Evolutionary conservation across 1,139 yeast genomes (phyloP).

Genomic region (Candida sp.): DNA sequence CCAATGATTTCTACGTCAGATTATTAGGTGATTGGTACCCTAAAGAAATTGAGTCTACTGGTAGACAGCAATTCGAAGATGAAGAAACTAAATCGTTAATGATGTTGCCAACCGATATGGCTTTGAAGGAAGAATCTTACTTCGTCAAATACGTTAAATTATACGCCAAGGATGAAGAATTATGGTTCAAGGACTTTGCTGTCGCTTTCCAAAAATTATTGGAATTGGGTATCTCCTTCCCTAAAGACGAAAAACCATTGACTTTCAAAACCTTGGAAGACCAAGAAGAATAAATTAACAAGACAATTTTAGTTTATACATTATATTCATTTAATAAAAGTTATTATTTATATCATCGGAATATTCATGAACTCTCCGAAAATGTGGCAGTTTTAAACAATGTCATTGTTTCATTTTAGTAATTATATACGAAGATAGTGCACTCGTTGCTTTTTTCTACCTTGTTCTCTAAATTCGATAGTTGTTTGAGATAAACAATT

Average conservation of each 20-base stretch:
- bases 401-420: no score
- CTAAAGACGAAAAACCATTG: conserved; percentile 41
- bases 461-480: no score
- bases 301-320: no score
- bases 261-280: conserved; percentile 71
- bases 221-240: conserved; percentile 71
- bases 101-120: conserved; percentile 90
- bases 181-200: conserved; percentile 71
- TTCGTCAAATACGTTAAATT: conserved; percentile 64
- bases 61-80: conserved; percentile 76
- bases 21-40: conserved; percentile 77
- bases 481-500: no score
- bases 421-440: no score
- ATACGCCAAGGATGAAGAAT: conserved; percentile 69
- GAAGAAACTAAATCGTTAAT: conserved; percentile 69
- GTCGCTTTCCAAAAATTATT: conserved; percentile 65
- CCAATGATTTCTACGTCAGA: conserved; percentile 77
- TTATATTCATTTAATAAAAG: no score
- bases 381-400: no score
- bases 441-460: no score
- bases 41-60: conserved; percentile 56
- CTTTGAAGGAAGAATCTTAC: conserved; percentile 62
- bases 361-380: no score
- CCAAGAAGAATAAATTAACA: conserved; percentile 31
- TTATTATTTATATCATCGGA: no score